A percentile compares a stretch with the other conserved stretches of the same genome.
These are phyloP conservation scores for Aspergillus sp. DNA, from an alignment of 2,329 filamentous ascomycete genomes.

Conservation along the genomic window DNA sequence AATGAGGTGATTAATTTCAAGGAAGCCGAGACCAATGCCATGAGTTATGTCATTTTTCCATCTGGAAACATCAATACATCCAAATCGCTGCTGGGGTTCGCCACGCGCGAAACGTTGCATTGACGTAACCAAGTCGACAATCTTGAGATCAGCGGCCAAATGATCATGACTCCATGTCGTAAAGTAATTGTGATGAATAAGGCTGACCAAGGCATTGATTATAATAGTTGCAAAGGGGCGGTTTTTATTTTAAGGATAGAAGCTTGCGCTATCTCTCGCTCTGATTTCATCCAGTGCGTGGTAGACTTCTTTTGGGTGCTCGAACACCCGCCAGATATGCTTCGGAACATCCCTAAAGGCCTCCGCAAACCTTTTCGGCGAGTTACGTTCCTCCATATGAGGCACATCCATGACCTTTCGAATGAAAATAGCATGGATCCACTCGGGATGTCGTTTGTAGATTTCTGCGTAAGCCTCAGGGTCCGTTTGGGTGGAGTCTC, in stretches of 20 bases:
- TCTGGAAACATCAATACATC: neutral
- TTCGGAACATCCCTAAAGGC: conserved; percentile 76
- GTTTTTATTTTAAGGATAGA: neutral
- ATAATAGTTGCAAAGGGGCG: neutral
- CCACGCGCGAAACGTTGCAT: conserved; percentile 4
- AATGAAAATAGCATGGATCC: conserved; percentile 83
- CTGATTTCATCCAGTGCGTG: conserved; percentile 31
- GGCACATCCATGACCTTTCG: conserved; percentile 77
- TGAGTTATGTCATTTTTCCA: neutral
- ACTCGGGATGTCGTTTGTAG: conserved; percentile 66
- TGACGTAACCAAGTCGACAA: conserved; percentile 16
- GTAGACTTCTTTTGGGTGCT: conserved; percentile 66
- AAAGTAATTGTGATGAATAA: neutral
- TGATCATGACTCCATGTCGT: neutral
- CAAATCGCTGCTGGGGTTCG: neutral
- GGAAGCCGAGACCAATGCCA: neutral
- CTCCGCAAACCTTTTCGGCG: conserved; percentile 72
- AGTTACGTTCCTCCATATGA: conserved; percentile 72
- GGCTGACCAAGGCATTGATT: neutral
- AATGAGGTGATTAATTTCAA: neutral
- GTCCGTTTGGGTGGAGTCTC: conserved; percentile 88
- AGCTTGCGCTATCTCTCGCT: conserved; percentile 10
- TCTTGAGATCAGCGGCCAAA: conserved; percentile 18
- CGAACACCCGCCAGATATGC: conserved; percentile 77
- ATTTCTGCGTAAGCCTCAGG: conserved; percentile 86